Conservation (phyloP, 352 stramenopile genomes). For the Hyaloperonospora brassicae region DNA sequence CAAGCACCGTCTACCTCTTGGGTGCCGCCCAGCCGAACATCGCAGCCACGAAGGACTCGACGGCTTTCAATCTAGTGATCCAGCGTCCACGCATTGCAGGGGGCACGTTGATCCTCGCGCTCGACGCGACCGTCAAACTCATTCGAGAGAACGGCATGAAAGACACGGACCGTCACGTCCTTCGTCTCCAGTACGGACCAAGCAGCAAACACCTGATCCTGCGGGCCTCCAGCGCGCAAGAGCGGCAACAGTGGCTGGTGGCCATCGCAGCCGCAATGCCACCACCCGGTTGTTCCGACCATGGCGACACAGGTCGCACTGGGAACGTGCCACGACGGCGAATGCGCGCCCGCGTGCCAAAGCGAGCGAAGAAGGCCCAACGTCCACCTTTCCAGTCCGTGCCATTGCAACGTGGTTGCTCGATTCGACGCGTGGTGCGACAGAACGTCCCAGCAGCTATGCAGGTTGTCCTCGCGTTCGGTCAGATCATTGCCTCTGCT, state of each 20-base stretch:
- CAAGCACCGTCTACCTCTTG: conserved; percentile 17
- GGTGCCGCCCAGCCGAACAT: conserved; percentile 4
- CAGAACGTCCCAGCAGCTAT: conserved; percentile 13
- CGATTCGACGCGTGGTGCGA: conserved; percentile 11
- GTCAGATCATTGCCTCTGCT: conserved; percentile 16
- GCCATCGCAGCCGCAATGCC: conserved; percentile 6
- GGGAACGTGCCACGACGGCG: not conserved
- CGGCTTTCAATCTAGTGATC: conserved; percentile 16
- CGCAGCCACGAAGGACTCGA: not conserved
- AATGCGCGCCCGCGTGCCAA: not conserved
- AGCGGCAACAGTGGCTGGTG: conserved; percentile 10
- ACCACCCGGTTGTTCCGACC: not conserved
- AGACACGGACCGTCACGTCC: conserved; percentile 7
- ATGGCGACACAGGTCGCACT: not conserved
- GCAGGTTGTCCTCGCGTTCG: conserved; percentile 14
- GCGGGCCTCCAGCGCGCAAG: conserved; percentile 10
- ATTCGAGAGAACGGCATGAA: conserved; percentile 2
- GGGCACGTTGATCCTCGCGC: conserved; percentile 13
- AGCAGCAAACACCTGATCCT: conserved; percentile 8
- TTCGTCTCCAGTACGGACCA: conserved; percentile 15
- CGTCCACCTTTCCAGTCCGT: not conserved
- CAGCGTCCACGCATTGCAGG: conserved; percentile 18
- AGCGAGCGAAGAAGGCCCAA: not conserved
- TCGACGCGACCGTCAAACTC: conserved; percentile 16
- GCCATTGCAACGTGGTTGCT: not conserved